phyloP scores from a whole-genome alignment of 2,329 filamentous ascomycete species.

The Exophiala oligosperma region DNA sequence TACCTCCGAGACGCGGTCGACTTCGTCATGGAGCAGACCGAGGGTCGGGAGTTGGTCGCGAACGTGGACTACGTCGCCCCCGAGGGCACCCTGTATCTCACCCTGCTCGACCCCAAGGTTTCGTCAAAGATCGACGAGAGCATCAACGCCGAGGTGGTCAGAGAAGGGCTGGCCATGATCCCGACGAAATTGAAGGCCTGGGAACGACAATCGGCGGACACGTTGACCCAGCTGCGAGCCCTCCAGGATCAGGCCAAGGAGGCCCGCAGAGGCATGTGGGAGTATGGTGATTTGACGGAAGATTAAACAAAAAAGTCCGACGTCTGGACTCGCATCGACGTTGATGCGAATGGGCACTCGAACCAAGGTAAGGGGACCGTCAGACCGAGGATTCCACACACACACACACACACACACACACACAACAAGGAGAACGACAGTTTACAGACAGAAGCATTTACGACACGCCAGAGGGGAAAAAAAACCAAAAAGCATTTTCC shows the following conservation, averaged over 20 bases:
- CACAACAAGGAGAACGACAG: no score
- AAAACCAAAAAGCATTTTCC: no score
- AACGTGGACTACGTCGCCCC: slow-evolving; percentile 84
- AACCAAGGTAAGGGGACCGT: no score
- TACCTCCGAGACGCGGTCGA: slow-evolving; percentile 79
- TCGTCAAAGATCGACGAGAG: slow-evolving; percentile 69
- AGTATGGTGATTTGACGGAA: slow-evolving; percentile 95
- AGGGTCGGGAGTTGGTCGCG: slow-evolving; percentile 76
- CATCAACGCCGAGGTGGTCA: slow-evolving; percentile 84
- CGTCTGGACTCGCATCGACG: no score
- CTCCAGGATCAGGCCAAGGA: slow-evolving; percentile 77
- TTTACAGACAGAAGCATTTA: no score
- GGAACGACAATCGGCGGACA: slow-evolving; percentile 75
- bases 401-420: no score
- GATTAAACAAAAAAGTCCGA: slow-evolving; percentile 54
- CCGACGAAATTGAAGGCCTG: slow-evolving; percentile 87
- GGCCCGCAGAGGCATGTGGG: slow-evolving; percentile 86
- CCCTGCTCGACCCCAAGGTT: slow-evolving; percentile 75
- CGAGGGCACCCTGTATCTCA: slow-evolving; percentile 82
- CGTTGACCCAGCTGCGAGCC: slow-evolving; percentile 70
- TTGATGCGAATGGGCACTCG: no score
- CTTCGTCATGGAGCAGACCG: slow-evolving; percentile 73
- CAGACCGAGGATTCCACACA: no score
- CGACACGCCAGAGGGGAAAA: no score
- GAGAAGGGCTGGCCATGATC: slow-evolving; percentile 84